Conservation (phyloP, 176 grass and related monocot species). For the Rhynchospora breviuscula region DNA sequence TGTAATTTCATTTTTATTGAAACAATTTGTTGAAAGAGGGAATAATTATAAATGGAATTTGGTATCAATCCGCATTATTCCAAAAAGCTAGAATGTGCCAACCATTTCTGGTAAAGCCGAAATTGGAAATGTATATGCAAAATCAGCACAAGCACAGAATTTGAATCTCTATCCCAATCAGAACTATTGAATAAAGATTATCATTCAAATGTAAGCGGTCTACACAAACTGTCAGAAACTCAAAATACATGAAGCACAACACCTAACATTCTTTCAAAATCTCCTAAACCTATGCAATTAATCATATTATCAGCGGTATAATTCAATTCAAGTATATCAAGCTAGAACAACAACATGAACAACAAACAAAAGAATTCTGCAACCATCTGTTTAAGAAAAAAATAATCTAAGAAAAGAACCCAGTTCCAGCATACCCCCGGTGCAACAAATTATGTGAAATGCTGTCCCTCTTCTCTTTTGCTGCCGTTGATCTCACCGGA, state of each 20-base stretch:
- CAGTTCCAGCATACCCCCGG: conserved; percentile 60
- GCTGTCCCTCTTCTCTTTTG: conserved; percentile 56
- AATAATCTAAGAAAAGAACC: conserved; percentile 54
- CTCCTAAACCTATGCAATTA: conserved; percentile 47
- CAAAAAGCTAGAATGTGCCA: not conserved
- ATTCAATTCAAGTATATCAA: conserved; percentile 23
- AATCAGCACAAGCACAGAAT: not conserved
- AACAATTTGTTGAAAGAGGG: not conserved
- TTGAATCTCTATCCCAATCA: not conserved
- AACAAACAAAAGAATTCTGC: not conserved
- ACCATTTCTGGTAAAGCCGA: not conserved
- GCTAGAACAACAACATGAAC: not conserved
- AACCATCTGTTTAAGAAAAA: not conserved
- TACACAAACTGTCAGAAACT: not conserved
- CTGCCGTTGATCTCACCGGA: conserved; percentile 40
- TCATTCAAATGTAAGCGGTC: not conserved
- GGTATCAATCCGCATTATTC: not conserved
- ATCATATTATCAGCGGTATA: conserved; percentile 18
- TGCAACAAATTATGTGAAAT: conserved; percentile 96
- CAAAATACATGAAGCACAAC: not conserved
- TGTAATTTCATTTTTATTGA: not conserved
- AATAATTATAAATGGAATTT: not conserved
- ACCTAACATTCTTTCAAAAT: conserved; percentile 44
- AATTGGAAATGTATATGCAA: not conserved
- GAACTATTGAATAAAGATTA: not conserved